Percentiles rank a stretch among this genome's conserved stretches.
phyloP scores from a whole-genome alignment of 208 protist genomes.

The Leishmania guyanensis region DNA sequence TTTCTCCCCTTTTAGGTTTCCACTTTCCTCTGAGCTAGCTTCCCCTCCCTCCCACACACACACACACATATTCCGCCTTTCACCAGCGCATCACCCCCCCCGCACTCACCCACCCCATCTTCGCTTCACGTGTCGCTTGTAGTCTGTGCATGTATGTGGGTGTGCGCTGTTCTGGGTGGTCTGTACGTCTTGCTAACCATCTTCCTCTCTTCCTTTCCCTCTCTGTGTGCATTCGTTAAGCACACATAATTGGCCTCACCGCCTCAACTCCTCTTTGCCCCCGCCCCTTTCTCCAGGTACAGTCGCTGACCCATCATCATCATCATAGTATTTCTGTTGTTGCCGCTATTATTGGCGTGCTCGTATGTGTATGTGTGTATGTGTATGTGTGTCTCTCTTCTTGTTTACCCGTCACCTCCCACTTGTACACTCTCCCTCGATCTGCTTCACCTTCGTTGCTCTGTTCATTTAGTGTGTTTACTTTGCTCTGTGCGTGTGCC shows the following conservation, averaged over 20 bases:
- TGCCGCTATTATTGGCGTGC: neutral
- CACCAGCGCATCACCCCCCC: neutral
- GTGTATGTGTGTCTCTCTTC: neutral
- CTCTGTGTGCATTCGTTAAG: slow-evolving; percentile 4
- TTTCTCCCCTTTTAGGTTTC: neutral
- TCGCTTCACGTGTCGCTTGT: neutral
- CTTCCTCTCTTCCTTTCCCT: neutral
- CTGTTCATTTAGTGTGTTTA: neutral
- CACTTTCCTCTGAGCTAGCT: neutral
- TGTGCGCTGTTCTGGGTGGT: neutral
- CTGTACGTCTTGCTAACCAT: neutral
- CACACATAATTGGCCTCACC: slow-evolving; percentile 1
- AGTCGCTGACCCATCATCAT: neutral
- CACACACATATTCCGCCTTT: neutral
- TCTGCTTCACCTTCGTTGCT: neutral
- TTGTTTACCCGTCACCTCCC: neutral
- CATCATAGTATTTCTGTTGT: neutral
- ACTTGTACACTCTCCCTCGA: neutral
- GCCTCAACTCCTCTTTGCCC: neutral
- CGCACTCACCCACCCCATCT: neutral
- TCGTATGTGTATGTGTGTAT: neutral
- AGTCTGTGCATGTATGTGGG: slow-evolving; percentile 1
- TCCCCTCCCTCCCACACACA: neutral
- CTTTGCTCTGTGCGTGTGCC: too few species aligned
- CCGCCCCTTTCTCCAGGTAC: neutral